Evolutionary conservation across 2,329 filamentous ascomycete species (phyloP).

Genomic region (Trichoderma koningiopsis): DNA sequence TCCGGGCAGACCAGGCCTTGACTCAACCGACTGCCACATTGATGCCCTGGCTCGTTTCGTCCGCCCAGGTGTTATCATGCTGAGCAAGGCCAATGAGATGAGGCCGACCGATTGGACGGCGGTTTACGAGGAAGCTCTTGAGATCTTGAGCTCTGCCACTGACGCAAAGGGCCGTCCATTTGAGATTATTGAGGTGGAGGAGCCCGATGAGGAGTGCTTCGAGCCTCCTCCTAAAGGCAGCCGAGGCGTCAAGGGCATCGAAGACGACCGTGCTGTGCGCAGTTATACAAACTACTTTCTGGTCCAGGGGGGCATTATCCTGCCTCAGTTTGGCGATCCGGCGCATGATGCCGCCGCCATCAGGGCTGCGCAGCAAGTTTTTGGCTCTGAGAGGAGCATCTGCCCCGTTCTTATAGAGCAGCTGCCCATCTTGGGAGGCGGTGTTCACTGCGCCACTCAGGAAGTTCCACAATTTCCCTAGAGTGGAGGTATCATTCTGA

Average conservation of each 20-base stretch:
- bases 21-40: slow-evolving; percentile 36
- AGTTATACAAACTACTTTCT: slow-evolving; percentile 36
- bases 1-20: slow-evolving; percentile 30
- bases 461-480: slow-evolving; percentile 28
- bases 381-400: slow-evolving; percentile 28
- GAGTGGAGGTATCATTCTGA: too few relatives aligned
- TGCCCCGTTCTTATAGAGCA: slow-evolving; percentile 28
- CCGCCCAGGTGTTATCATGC: slow-evolving; percentile 30
- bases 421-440: slow-evolving; percentile 32
- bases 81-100: slow-evolving; percentile 30
- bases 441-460: slow-evolving; percentile 36
- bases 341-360: slow-evolving; percentile 32
- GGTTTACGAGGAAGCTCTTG: slow-evolving; percentile 33
- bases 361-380: slow-evolving; percentile 19
- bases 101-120: slow-evolving; percentile 17
- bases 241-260: neutral
- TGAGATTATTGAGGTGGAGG: slow-evolving; percentile 32
- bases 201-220: slow-evolving; percentile 28
- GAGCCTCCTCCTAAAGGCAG: neutral
- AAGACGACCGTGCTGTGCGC: slow-evolving; percentile 21
- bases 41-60: slow-evolving; percentile 36
- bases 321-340: slow-evolving; percentile 35
- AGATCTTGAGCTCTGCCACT: slow-evolving; percentile 26
- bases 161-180: slow-evolving; percentile 32
- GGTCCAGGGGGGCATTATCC: slow-evolving; percentile 36